These are phyloP conservation scores for Gomphus sp. DNA, from an alignment of 1,284 basidiomycete species.

Conservation along the genomic window DNA sequence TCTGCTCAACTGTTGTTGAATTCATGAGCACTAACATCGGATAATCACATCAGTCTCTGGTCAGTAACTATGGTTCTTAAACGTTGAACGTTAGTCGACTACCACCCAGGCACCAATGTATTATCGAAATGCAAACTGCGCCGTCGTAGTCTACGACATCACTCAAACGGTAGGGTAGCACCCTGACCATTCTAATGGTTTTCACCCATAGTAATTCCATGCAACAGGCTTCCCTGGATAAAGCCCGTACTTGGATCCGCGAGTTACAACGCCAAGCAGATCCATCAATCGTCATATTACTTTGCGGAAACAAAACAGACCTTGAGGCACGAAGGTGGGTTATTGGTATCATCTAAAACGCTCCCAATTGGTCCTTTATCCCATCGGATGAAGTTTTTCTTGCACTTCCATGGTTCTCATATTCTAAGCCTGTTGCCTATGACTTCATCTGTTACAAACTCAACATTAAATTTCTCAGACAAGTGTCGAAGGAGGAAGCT, in stretches of 20 bases:
- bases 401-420: not conserved
- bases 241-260: slow-evolving; percentile 93
- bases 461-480: slow-evolving; percentile 19
- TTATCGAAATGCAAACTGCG: slow-evolving; percentile 84
- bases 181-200: slow-evolving; percentile 12
- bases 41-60: slow-evolving; percentile 45
- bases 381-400: not conserved
- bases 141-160: slow-evolving; percentile 82
- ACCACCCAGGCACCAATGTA: slow-evolving; percentile 79
- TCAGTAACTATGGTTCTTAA: slow-evolving; percentile 24
- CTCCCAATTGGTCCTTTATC: slow-evolving; percentile 12
- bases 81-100: not conserved
- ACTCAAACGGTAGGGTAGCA: slow-evolving; percentile 57
- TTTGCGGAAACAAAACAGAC: slow-evolving; percentile 95
- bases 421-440: not conserved
- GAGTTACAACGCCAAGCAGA: slow-evolving; percentile 97
- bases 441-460: not conserved
- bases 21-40: slow-evolving; percentile 7
- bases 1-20: slow-evolving; percentile 12
- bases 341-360: not conserved
- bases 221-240: slow-evolving; percentile 65
- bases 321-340: slow-evolving; percentile 57
- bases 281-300: slow-evolving; percentile 90
- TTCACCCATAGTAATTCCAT: not conserved
- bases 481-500: slow-evolving; percentile 77